Base-by-base conservation (phyloP, 2,329 filamentous ascomycete species). In the Fusarium nodosum region DNA sequence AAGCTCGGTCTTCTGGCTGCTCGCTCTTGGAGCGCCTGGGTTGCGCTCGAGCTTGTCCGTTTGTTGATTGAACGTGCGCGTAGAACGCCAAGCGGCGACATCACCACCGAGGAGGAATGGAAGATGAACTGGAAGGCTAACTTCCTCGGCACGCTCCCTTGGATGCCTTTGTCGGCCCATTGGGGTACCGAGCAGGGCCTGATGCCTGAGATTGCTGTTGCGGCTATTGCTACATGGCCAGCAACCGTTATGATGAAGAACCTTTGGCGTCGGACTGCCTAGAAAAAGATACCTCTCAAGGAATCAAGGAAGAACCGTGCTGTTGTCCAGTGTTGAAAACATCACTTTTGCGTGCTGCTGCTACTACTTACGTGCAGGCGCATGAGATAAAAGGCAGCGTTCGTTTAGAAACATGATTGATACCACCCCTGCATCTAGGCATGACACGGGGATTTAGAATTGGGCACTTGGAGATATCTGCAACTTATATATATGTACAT, bases 161-260 rank as follows among this genome's bases (percentile, higher is more conserved):
- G 93, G 89, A 88, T 92, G 58, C 93, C 94, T 33, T 83, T 97
- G 77, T 95, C 93, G 65, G 76, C 95, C 28, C 93, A 97, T 82
- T 97, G 92, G 91, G 91, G 93, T 74, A 78, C 90, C 41, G 88
- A 92, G 64, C 82, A 87, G 59, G 93, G 92, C 9, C 72, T 78
- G 39, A 71, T 86, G 55, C 77, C 78, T 36, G 83, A 86, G 44
- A 65, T 80, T 30, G 70, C 76, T 5, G 74, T 86, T 20, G 78
- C 79, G n/a, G 31, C 81, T 53, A 70, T 86, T 54, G 84, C 80
- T 3, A 76, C 79, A 46, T 80, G 85, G 22, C 83, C 84, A 3
- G 81, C 83, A 1, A 69, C 78, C 7, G 79, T 83, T 44, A 78
- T 81, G 74, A 82, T 86, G 78, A 74, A 78, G 68, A 80, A 82